Evolutionary conservation across 805 yeast species (phyloP).

Genomic region (Yarrowia hollandica): DNA sequence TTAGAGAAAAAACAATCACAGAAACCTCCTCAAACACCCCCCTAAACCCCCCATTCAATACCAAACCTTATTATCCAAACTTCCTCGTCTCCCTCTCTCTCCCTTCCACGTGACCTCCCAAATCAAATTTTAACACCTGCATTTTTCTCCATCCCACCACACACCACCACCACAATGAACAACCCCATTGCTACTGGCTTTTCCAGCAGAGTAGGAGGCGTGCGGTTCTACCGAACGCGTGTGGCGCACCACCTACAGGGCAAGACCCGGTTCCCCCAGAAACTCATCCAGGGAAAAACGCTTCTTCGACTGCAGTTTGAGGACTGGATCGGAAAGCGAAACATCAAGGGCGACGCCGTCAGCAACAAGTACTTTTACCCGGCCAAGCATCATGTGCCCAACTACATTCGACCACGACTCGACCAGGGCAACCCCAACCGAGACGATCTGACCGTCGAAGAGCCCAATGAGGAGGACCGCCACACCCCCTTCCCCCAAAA

Average conservation of each 20-base stretch:
- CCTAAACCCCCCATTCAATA: background rate
- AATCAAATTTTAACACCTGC: slow-evolving; percentile 1
- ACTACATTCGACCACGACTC: background rate
- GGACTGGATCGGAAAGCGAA: slow-evolving; percentile 22
- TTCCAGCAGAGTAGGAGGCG: slow-evolving; percentile 7
- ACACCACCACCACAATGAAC: background rate
- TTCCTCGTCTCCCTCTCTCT: too few species aligned
- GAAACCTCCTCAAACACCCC: background rate
- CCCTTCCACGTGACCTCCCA: background rate
- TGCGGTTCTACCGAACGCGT: slow-evolving; percentile 2
- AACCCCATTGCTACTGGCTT: slow-evolving; percentile 9
- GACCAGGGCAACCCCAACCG: slow-evolving; percentile 7
- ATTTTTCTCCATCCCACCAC: too few species aligned
- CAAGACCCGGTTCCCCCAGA: slow-evolving; percentile 12
- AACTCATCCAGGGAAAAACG: slow-evolving; percentile 22
- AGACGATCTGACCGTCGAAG: slow-evolving; percentile 7
- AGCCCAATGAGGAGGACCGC: slow-evolving; percentile 23
- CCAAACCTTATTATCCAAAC: slow-evolving; percentile 10
- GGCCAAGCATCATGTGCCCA: slow-evolving; percentile 10
- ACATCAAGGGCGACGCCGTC: slow-evolving; percentile 25
- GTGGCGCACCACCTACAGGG: slow-evolving; percentile 13
- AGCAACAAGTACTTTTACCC: slow-evolving; percentile 22
- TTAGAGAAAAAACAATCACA: background rate
- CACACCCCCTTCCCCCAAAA: slow-evolving; percentile 81
- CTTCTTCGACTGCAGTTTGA: slow-evolving; percentile 14